Conservation (phyloP, 495 filamentous ascomycete genomes). For the Talaromyces proteolyticus region DNA sequence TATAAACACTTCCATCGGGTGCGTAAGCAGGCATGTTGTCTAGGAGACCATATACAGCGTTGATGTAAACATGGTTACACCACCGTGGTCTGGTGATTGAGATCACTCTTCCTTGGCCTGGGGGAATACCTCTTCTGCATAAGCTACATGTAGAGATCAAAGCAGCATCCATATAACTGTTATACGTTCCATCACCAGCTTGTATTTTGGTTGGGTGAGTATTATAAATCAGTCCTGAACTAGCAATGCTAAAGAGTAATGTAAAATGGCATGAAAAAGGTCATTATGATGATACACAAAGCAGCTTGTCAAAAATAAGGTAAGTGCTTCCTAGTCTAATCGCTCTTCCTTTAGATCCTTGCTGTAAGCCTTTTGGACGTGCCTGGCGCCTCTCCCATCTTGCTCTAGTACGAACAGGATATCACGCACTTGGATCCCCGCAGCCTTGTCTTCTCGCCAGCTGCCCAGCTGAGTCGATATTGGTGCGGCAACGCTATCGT, state of each 20-base stretch:
- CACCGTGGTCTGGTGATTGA: too few relatives aligned
- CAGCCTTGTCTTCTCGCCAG: slow-evolving; percentile 44
- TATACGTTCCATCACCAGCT: too few relatives aligned
- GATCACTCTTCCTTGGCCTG: too few relatives aligned
- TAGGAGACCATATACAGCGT: too few relatives aligned
- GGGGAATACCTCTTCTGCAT: too few relatives aligned
- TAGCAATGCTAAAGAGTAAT: slow-evolving; percentile 1
- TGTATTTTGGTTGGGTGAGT: too few relatives aligned
- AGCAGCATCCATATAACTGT: too few relatives aligned
- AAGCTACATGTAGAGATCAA: too few relatives aligned
- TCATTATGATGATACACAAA: not conserved
- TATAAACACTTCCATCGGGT: too few relatives aligned
- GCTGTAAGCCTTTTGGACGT: slow-evolving; percentile 39
- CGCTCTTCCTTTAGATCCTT: slow-evolving; percentile 40
- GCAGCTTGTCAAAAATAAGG: slow-evolving; percentile 3
- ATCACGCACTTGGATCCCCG: slow-evolving; percentile 46
- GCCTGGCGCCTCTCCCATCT: slow-evolving; percentile 37
- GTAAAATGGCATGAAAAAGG: not conserved
- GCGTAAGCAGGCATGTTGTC: too few relatives aligned
- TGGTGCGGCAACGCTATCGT: slow-evolving; percentile 12
- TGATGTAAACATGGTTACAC: too few relatives aligned
- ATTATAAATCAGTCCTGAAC: too few relatives aligned
- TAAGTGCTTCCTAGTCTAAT: slow-evolving; percentile 15
- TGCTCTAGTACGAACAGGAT: slow-evolving; percentile 45
- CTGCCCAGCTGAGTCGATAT: slow-evolving; percentile 30